Base-by-base conservation (phyloP, 225 moss, liverwort and hornwort species). In the Asterella californica region DNA sequence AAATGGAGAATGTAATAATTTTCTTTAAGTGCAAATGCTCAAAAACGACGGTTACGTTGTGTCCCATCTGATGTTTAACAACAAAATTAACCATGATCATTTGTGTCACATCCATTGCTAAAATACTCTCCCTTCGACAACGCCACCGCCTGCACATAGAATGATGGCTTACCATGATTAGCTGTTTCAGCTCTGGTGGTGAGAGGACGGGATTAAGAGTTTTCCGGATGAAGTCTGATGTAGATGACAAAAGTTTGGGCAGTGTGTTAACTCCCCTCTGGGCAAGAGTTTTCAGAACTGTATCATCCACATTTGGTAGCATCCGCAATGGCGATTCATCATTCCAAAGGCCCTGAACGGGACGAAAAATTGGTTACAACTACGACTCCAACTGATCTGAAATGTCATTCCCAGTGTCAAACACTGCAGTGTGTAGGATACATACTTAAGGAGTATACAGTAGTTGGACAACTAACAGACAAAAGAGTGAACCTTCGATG, bases 321-420 rank as follows among this genome's bases (percentile, higher is more conserved):
- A 95, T 94, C 66, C 79, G 88, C 74, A 95, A 77, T 12, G 93
- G 93, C 57, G 91, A 84, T 25, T 86, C 90, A 76, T 92, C 93
- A 80, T 90, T 87, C 90, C 95, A 95, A 64, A 90, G 84, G 36
- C 99, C 99, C 97, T 94, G 82, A 42, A 69, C 38, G 73, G 34
- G 82, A 54, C 30, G 19, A 50, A 7, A 65, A 1, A 25, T 25
- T 21, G 11, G 61, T 61, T 61, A 61, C 61, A 9, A 27, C 9
- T 25, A 18, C 5, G 22, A 27, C 22, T 61, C 7, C 3, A 61
- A 25, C n/a, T n/a, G 61, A 61, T 6, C 61, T 61, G 61, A 25
- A n/a, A 57, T 19, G 0, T 5, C 24, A 24, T 57, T 24, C 24
- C 21, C 57, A 18, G n/a, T 19, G 24, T 19, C 57, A 7, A 57